Evolutionary conservation across 2,329 filamentous ascomycete species (phyloP).

Genomic region (Apiospora saccharicola): DNA sequence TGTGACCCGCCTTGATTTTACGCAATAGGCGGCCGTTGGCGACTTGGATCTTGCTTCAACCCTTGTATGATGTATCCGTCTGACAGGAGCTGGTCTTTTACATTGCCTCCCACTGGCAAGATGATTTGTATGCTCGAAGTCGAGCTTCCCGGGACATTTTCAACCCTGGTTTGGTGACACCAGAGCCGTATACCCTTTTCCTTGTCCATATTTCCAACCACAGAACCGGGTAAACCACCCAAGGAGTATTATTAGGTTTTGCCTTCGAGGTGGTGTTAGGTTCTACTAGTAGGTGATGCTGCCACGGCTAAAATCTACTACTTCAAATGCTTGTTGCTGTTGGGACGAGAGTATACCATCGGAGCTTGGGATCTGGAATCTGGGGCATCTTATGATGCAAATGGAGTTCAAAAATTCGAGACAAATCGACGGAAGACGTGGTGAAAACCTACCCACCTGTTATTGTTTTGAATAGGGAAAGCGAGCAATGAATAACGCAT

Average conservation of each 20-base stretch:
- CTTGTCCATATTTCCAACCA: not conserved
- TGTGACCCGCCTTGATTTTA: conserved; percentile 18
- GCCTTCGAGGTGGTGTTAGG: not conserved
- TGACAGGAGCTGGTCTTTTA: not conserved
- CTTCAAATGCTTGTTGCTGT: not conserved
- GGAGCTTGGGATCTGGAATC: not conserved
- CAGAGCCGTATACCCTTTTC: not conserved
- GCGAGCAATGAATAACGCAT: not conserved
- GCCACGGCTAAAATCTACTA: not conserved
- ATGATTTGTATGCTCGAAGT: conserved; percentile 14
- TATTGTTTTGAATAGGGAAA: not conserved
- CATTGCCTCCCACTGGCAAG: not conserved
- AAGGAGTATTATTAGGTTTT: not conserved
- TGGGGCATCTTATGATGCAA: not conserved
- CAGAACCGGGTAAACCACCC: not conserved
- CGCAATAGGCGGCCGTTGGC: conserved; percentile 2
- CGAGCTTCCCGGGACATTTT: not conserved
- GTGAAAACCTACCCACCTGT: not conserved
- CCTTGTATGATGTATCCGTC: not conserved
- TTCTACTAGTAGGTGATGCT: not conserved
- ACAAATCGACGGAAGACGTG: not conserved
- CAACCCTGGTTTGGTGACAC: not conserved
- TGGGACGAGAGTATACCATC: too few species aligned
- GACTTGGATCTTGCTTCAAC: not conserved
- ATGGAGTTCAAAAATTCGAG: not conserved